Base-by-base conservation (phyloP, 768 basidiomycete genomes). In the Inosperma sp. region DNA sequence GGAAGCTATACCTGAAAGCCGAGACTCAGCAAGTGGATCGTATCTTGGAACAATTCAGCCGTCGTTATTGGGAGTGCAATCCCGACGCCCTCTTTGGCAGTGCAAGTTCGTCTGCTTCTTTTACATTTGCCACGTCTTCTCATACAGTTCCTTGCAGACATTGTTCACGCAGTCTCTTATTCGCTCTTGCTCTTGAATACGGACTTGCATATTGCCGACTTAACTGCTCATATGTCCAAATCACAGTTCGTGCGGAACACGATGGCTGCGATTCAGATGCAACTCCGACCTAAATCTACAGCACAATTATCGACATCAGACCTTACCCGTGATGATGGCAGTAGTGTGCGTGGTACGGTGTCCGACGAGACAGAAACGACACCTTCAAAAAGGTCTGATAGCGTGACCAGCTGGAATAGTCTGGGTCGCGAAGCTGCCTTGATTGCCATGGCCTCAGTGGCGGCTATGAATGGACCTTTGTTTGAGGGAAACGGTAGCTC, bases 1-100 rank as follows among this genome's bases (percentile, higher is more conserved):
- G 84, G 10, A 96, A 95, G 65, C 77, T 99, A 2, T 97, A 80
- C 65, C 78, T 99, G 52, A 94, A 93, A 67, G 96, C 84, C 2
- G 96, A 99, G 67, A 95, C 95, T 0, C 96, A 99, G 63, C 94
- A 98, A 70, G 87, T 99, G 35, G 96, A 98, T 66, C 84, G 96
- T 35, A 97, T 99, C 54, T 76, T 99, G 5, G 93, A 92, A 53
- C 85, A 84, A 55, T 97, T 99, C 60, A 90, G 90, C 60, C 74
- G 82, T 33, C 82, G 92, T 7, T 99, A 92, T 66, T 96, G 84
- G 81, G 84, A 93, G 36, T 93, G 91, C 65, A 98, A 98, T 63
- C 86, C 89, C 0, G 71, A 71, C 1, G 79, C 80, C 19, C 58
- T 89, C n/a, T 94, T 86, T 63, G 91, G 90, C 36, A 89, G 83